Conservation (phyloP, 768 basidiomycete species). For the Hericium alpestre region DNA sequence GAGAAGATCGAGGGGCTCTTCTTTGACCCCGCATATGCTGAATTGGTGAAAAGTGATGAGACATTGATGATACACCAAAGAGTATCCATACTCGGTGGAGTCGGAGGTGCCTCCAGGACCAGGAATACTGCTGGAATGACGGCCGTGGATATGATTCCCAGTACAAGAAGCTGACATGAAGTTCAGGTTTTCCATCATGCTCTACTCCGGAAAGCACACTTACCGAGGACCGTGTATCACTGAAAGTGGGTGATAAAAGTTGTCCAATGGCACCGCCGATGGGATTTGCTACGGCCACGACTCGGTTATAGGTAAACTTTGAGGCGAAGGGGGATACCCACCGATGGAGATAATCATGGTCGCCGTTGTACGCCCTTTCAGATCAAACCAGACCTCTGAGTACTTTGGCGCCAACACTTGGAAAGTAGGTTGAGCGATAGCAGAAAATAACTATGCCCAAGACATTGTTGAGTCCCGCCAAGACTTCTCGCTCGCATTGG, state of each 20-base stretch:
- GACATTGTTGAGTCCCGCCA: background rate
- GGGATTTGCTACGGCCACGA: slow-evolving; percentile 45
- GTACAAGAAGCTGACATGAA: slow-evolving; percentile 48
- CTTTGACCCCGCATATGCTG: slow-evolving; percentile 62
- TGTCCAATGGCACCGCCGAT: slow-evolving; percentile 67
- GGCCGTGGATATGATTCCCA: slow-evolving; percentile 62
- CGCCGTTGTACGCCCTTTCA: slow-evolving; percentile 67
- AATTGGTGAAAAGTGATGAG: background rate
- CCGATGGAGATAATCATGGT: slow-evolving; percentile 49
- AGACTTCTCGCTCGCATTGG: background rate
- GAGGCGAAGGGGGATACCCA: slow-evolving; percentile 4
- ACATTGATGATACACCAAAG: background rate
- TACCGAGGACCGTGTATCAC: slow-evolving; percentile 45
- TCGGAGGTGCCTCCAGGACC: slow-evolving; percentile 53
- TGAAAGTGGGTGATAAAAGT: slow-evolving; percentile 53
- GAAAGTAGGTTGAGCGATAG: slow-evolving; percentile 59
- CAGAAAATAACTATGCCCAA: slow-evolving; percentile 41
- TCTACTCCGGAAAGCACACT: background rate
- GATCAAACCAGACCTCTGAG: slow-evolving; percentile 77
- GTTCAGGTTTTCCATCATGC: background rate
- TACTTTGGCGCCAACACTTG: slow-evolving; percentile 74
- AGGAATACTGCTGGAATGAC: slow-evolving; percentile 49
- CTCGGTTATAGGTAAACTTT: background rate
- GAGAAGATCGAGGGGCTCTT: slow-evolving; percentile 41
- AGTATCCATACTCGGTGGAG: slow-evolving; percentile 57